A percentile compares a stretch with the other conserved stretches of the same genome.
phyloP scores from a whole-genome alignment of 2,329 filamentous ascomycete species.

The Alternaria sp. region DNA sequence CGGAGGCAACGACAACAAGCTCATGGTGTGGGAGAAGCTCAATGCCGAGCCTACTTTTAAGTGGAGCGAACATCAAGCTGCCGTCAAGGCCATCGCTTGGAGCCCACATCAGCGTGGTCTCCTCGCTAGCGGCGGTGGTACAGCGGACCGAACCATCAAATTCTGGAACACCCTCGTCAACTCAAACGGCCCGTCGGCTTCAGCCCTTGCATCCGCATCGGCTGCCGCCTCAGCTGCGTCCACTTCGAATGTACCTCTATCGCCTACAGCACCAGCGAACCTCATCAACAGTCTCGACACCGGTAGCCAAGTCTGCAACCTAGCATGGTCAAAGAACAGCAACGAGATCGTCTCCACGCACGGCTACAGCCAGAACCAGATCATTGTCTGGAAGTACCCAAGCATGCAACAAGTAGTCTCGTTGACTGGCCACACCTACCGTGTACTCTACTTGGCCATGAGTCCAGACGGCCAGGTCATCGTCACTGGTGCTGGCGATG shows the following conservation, averaged over 20 bases:
- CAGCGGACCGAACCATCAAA: conserved; percentile 93
- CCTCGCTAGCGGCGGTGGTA: conserved; percentile 94
- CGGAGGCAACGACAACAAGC: conserved; percentile 97
- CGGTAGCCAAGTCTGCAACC: conserved; percentile 97
- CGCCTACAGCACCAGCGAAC: conserved; percentile 53
- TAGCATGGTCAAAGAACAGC: conserved; percentile 96
- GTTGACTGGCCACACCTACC: conserved; percentile 94
- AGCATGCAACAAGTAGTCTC: conserved; percentile 97
- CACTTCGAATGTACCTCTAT: conserved; percentile 42
- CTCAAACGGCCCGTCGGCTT: conserved; percentile 55
- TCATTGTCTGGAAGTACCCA: conserved; percentile 99
- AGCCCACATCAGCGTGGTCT: conserved; percentile 94
- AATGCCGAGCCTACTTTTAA: conserved; percentile 92
- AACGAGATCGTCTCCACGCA: conserved; percentile 98
- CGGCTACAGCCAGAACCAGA: conserved; percentile 97
- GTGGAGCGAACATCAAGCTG: conserved; percentile 92
- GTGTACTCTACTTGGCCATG: conserved; percentile 96
- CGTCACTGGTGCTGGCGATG: conserved; percentile 94
- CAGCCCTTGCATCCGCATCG: conserved; percentile 53
- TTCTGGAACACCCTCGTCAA: conserved; percentile 97
- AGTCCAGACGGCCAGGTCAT: conserved; percentile 93
- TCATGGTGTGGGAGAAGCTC: conserved; percentile 98
- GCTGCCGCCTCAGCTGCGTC: conserved; percentile 47
- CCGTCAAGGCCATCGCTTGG: conserved; percentile 98
- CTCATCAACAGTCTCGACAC: conserved; percentile 86